These are phyloP conservation scores for Amborella trichopoda DNA, from an alignment of 164 flowering plant species.

Conservation along the genomic window DNA sequence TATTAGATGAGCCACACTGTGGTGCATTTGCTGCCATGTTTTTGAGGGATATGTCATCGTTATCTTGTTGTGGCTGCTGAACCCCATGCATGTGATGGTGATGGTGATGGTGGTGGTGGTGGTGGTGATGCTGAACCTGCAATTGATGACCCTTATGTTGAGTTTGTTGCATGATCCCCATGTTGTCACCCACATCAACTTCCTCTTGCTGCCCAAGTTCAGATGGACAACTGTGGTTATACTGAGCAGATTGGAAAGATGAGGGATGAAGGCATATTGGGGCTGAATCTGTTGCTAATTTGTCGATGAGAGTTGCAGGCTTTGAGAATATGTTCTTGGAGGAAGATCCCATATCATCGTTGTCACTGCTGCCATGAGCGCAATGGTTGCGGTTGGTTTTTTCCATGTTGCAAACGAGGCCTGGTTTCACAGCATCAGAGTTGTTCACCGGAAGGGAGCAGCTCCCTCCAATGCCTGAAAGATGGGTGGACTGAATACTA, in stretches of 20 bases:
- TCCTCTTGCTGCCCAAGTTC: constrained; percentile 19
- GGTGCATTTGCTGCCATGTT: constrained; percentile 24
- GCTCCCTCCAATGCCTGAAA: constrained; percentile 47
- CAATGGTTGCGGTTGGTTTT: constrained; percentile 33
- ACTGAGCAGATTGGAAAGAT: constrained; percentile 33
- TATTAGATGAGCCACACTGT: constrained; percentile 51
- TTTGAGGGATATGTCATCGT: constrained; percentile 27
- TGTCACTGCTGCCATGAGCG: constrained; percentile 45
- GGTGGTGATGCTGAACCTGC: constrained; percentile 43
- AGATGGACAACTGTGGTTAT: constrained; percentile 12
- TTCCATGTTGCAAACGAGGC: too few species aligned
- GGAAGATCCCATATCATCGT: constrained; percentile 40
- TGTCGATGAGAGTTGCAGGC: constrained; percentile 25
- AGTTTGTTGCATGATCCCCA: constrained; percentile 9
- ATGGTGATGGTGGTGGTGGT: constrained; percentile 50
- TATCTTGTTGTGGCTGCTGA: constrained; percentile 24
- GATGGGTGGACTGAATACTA: constrained; percentile 37
- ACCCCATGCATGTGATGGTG: constrained; percentile 33
- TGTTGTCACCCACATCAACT: constrained; percentile 16
- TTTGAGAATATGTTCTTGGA: constrained; percentile 24
- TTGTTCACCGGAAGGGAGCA: constrained; percentile 42
- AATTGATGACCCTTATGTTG: constrained; percentile 26
- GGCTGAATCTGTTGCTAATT: constrained; percentile 23
- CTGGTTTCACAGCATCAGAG: constrained; percentile 34
- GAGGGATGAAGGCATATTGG: constrained; percentile 24